Base-by-base conservation (phyloP, 2,329 filamentous ascomycete species). In the Amauroascus verrucosus region DNA sequence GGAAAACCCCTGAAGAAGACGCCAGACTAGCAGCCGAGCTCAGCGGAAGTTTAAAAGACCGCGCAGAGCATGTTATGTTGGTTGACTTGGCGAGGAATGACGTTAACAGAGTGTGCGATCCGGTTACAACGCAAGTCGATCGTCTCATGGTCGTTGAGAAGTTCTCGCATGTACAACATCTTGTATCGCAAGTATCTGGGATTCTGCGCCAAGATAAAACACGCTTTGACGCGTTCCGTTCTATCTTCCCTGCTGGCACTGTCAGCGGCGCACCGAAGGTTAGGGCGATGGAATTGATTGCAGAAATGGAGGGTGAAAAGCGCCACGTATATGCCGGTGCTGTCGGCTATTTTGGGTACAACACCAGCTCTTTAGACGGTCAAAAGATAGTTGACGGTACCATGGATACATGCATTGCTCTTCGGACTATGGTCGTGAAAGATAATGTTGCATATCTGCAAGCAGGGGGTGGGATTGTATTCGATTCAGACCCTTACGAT, bases 251-350 rank as follows among this genome's bases (percentile, higher is more conserved):
- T 0, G 93, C 93, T 3, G 93, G 93, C 53, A 98, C 93, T 0
- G 91, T 97, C 28, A 93, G 86, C 16, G 93, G 93, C 3, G 91
- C 93, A 3, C 93, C 93, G 54, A 98, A 98, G 73, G 89, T 98
- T 53, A 82, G 84, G 58, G 93, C 93, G 2, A 98, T 98, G 93
- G 87, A 96, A 72, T 76, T 98, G 57, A 98, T 98, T 63, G 89
- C 87, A 45, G 91, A 97, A 73, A 74, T 97, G 45, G 93, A 98
- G 72, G 76, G 80, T 59, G 93, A 98, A 77, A 96, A 96, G 77
- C 79, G 93, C 52, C 91, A 93, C 38, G 82, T 97, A 37, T 98
- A 98, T 66, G 93, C 93, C 7, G 93, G 93, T 26, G 93, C 93
- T 0, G 91, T 96, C 0, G 93, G 93, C 1, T 98, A 96, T 73